phyloP scores from a whole-genome alignment of 2,329 filamentous ascomycete species.

The Rosellinia necatrix region DNA sequence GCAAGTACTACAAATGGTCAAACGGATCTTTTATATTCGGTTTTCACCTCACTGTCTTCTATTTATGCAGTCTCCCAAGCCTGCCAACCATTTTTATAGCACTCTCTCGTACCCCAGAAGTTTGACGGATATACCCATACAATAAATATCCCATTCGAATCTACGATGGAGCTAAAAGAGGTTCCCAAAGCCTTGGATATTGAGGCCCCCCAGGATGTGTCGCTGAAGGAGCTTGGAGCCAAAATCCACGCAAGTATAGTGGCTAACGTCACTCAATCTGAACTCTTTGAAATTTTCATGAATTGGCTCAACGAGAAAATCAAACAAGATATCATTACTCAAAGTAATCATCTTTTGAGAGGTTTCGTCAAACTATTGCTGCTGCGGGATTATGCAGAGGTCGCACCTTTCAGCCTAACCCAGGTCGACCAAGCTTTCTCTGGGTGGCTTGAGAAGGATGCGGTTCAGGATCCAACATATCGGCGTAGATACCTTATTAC shows the following conservation, averaged over 20 bases:
- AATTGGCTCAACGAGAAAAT: constrained; percentile 38
- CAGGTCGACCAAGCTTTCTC: constrained; percentile 30
- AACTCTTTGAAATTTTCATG: constrained; percentile 31
- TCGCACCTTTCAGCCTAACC: constrained; percentile 21
- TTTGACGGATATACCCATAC: no score
- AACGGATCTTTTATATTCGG: neutral
- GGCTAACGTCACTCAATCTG: constrained; percentile 9
- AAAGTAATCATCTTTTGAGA: constrained; percentile 25
- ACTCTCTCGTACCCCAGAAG: no score
- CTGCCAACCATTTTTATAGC: neutral
- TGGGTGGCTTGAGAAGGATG: constrained; percentile 31
- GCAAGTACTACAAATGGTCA: no score
- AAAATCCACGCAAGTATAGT: constrained; percentile 15
- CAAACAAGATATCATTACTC: constrained; percentile 29
- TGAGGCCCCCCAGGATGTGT: constrained; percentile 19
- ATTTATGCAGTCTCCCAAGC: no score
- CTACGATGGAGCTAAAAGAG: constrained; percentile 30
- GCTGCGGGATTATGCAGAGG: constrained; percentile 11
- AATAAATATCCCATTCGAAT: neutral
- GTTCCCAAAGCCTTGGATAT: constrained; percentile 11
- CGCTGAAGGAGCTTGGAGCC: constrained; percentile 23
- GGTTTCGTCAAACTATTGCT: constrained; percentile 33
- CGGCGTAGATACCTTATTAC: constrained; percentile 37
- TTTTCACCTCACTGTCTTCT: neutral
- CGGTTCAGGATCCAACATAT: constrained; percentile 31